phyloP scores from a whole-genome alignment of 257 asterid species.

The Gentiana macrophylla region DNA sequence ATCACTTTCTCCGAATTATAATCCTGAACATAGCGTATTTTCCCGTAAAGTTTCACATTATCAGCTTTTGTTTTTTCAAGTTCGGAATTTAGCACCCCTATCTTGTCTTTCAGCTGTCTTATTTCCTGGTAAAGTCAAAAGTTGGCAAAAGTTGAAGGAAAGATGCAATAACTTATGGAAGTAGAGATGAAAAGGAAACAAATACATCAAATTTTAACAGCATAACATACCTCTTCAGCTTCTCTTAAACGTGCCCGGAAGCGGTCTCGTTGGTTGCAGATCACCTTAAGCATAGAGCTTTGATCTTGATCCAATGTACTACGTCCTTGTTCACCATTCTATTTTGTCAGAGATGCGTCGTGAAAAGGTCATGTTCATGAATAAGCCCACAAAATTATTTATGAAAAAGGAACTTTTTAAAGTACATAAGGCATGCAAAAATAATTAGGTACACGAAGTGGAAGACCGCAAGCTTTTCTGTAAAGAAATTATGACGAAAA shows the following conservation, averaged over 20 bases:
- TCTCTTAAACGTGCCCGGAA: conserved; percentile 90
- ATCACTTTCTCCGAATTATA: conserved; percentile 91
- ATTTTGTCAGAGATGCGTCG: conserved; percentile 7
- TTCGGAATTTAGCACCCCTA: conserved; percentile 64
- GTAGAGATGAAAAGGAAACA: neutral
- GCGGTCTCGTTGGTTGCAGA: conserved; percentile 97
- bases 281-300: conserved; percentile 96
- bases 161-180: conserved; percentile 5
- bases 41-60: conserved; percentile 92
- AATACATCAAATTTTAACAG: neutral
- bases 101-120: conserved; percentile 85
- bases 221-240: conserved; percentile 77
- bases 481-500: too few relatives aligned
- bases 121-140: conserved; percentile 54
- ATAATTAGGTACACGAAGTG: neutral
- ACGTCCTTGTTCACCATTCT: conserved; percentile 75
- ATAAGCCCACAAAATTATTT: neutral
- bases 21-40: conserved; percentile 98
- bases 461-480: too few relatives aligned
- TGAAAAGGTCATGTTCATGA: conserved; percentile 5
- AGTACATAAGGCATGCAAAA: too few relatives aligned
- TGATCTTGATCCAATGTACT: conserved; percentile 73
- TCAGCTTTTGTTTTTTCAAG: conserved; percentile 95
- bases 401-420: neutral
- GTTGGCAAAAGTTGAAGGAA: conserved; percentile 5